phyloP scores from a whole-genome alignment of 2,329 filamentous ascomycete species.

The Trichoderma afroharzianum region DNA sequence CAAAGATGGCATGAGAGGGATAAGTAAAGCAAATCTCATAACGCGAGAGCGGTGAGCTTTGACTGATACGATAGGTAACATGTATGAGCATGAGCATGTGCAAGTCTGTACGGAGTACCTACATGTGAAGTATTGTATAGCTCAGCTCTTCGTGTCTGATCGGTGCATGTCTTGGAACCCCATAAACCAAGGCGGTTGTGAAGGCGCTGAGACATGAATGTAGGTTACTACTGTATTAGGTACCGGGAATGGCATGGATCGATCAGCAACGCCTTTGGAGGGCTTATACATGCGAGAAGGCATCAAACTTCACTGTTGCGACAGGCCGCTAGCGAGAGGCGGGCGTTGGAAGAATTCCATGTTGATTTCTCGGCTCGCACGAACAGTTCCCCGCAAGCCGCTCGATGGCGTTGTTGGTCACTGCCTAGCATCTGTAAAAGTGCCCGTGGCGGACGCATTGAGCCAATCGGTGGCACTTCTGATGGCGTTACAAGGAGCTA shows the following conservation, averaged over 20 bases:
- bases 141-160: background rate
- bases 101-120: background rate
- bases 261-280: background rate
- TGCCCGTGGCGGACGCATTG: background rate
- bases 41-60: background rate
- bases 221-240: background rate
- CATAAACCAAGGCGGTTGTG: background rate
- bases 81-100: background rate
- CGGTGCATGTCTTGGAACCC: background rate
- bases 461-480: background rate
- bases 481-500: constrained; percentile 3
- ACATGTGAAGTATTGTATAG: background rate
- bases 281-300: background rate
- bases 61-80: background rate
- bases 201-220: background rate
- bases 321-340: background rate
- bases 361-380: background rate
- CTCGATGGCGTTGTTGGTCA: background rate
- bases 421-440: background rate
- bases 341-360: background rate
- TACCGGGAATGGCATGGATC: background rate
- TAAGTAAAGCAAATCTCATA: background rate
- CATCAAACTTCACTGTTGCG: background rate
- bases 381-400: background rate
- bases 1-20: background rate